These are phyloP conservation scores for Leccinum variicolor DNA, from an alignment of 768 basidiomycete species.

Conservation along the genomic window DNA sequence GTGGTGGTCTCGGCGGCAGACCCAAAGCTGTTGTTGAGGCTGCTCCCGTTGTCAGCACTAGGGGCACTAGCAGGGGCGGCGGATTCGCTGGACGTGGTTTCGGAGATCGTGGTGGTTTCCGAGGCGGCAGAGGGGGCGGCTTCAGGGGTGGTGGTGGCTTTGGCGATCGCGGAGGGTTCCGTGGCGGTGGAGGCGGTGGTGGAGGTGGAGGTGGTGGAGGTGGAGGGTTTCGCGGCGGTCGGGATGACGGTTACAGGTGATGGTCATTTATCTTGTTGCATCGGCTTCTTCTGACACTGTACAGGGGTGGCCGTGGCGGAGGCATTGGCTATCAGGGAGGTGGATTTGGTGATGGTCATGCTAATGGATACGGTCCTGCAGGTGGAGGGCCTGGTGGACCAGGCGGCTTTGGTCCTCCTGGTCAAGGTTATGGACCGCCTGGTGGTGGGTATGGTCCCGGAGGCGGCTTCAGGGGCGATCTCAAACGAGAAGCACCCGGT, in stretches of 20 bases:
- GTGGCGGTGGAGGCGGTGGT: slow-evolving; percentile 37
- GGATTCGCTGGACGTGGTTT: slow-evolving; percentile 43
- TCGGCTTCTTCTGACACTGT: slow-evolving; percentile 16
- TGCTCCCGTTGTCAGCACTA: slow-evolving; percentile 26
- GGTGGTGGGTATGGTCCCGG: slow-evolving; percentile 43
- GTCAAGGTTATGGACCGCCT: slow-evolving; percentile 42
- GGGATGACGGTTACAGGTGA: slow-evolving; percentile 53
- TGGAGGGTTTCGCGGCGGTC: slow-evolving; percentile 35
- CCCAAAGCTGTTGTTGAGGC: slow-evolving; percentile 71
- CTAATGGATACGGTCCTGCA: slow-evolving; percentile 55
- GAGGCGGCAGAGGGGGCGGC: slow-evolving; percentile 42
- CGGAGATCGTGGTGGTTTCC: slow-evolving; percentile 36
- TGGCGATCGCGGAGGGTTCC: slow-evolving; percentile 36
- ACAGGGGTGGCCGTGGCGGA: slow-evolving; percentile 62
- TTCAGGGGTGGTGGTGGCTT: slow-evolving; percentile 48
- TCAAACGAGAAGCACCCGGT: slow-evolving; percentile 73
- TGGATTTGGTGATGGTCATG: slow-evolving; percentile 51
- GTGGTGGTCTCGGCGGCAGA: slow-evolving; percentile 98
- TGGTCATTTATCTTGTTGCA: neutral
- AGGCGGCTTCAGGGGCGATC: slow-evolving; percentile 64
- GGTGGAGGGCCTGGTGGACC: slow-evolving; percentile 40
- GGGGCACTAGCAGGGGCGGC: slow-evolving; percentile 31
- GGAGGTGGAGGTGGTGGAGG: slow-evolving; percentile 38
- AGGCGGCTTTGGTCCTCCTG: slow-evolving; percentile 40
- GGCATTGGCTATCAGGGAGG: slow-evolving; percentile 70